Evolutionary conservation across 306 rosid species (phyloP).

Genomic region (Sechiopsis laciniata): DNA sequence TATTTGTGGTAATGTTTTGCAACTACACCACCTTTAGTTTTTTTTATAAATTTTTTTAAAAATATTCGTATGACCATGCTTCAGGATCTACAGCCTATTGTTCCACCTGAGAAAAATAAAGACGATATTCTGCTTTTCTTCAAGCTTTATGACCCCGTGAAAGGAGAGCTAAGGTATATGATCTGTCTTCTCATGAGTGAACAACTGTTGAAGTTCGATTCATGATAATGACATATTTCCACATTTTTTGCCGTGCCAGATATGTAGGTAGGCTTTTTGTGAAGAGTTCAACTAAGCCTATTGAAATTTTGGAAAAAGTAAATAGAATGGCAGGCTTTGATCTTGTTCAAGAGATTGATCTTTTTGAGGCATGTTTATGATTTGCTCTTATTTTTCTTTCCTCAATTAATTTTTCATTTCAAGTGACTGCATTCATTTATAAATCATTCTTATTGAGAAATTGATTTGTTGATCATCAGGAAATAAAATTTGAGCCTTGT

Average conservation of each 20-base stretch:
- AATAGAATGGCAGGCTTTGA: constrained; percentile 77
- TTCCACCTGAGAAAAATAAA: constrained; percentile 63
- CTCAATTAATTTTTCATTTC: too few species aligned
- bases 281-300: constrained; percentile 53
- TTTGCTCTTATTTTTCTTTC: neutral
- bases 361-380: constrained; percentile 58
- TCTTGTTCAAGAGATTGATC: constrained; percentile 66
- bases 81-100: constrained; percentile 62
- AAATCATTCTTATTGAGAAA: neutral
- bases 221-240: constrained; percentile 16
- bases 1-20: neutral
- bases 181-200: constrained; percentile 13
- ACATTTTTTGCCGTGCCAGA: constrained; percentile 28
- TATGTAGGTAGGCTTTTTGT: constrained; percentile 79
- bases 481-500: constrained; percentile 73
- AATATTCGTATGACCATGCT: neutral
- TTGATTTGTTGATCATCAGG: constrained; percentile 40
- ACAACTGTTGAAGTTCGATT: neutral
- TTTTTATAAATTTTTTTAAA: constrained; percentile 9
- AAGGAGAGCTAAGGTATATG: constrained; percentile 60
- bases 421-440: neutral
- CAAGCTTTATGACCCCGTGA: constrained; percentile 72
- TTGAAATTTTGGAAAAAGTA: constrained; percentile 55
- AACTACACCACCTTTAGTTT: neutral
- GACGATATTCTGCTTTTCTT: constrained; percentile 76